Evolutionary conservation across 2,329 filamentous ascomycete species (phyloP).

Genomic region (Aspergillus hiratsukae): DNA sequence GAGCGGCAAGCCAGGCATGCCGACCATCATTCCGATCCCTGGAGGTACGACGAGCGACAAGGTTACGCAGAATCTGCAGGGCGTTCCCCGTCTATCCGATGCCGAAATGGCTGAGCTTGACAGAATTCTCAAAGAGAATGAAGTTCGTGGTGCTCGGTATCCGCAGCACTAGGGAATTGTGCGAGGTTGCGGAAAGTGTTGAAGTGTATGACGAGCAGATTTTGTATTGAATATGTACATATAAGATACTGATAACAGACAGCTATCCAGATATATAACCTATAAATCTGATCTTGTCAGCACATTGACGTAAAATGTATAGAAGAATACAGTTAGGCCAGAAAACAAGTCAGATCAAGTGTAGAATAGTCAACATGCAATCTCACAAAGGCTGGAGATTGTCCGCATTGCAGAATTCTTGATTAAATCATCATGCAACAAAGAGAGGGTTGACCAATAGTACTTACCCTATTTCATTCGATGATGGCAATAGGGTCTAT

Average conservation of each 20-base stretch:
- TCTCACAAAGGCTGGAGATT: slow-evolving; percentile 39
- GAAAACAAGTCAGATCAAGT: slow-evolving; percentile 40
- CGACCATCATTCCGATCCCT: slow-evolving; percentile 37
- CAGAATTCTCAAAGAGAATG: slow-evolving; percentile 46
- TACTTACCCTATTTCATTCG: not conserved
- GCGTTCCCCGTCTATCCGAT: slow-evolving; percentile 26
- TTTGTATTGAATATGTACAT: not conserved
- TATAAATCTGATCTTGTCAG: slow-evolving; percentile 11
- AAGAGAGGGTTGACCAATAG: slow-evolving; percentile 8
- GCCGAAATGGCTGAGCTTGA: slow-evolving; percentile 48
- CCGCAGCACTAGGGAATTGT: slow-evolving; percentile 9
- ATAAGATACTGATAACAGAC: not conserved
- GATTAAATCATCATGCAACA: slow-evolving; percentile 34
- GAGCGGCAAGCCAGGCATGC: slow-evolving; percentile 41
- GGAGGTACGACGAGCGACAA: slow-evolving; percentile 35
- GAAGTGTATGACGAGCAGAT: not conserved
- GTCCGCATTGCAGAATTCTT: slow-evolving; percentile 47
- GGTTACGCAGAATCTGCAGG: slow-evolving; percentile 31
- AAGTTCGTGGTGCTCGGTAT: slow-evolving; percentile 30
- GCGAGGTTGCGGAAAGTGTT: not conserved
- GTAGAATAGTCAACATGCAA: slow-evolving; percentile 44
- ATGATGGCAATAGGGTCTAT: not conserved
- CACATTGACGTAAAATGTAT: slow-evolving; percentile 2
- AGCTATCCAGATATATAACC: not conserved
- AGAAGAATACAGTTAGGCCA: slow-evolving; percentile 4